These are phyloP conservation scores for Bondarzewia mesenterica DNA, from an alignment of 1,284 basidiomycete genomes.

Conservation along the genomic window DNA sequence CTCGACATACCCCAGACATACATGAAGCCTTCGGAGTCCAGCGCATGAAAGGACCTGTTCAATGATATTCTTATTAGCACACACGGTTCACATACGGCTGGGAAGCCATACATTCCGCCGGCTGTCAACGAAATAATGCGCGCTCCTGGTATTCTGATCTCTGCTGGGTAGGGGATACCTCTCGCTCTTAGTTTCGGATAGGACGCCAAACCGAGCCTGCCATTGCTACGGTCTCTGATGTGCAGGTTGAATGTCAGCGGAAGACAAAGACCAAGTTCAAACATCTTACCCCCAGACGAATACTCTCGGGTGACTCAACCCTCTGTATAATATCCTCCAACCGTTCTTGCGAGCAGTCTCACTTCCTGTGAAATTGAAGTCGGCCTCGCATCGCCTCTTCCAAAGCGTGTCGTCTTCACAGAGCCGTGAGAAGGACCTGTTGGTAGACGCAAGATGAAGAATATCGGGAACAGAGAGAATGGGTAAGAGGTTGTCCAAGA, in stretches of 20 bases:
- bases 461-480: conserved; percentile 52
- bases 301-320: conserved; percentile 48
- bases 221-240: conserved; percentile 46
- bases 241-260: conserved; percentile 1
- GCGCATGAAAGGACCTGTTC: conserved; percentile 69
- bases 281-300: conserved; percentile 75
- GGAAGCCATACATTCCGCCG: conserved; percentile 67
- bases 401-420: conserved; percentile 75
- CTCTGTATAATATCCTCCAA: conserved; percentile 74
- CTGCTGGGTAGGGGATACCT: conserved; percentile 53
- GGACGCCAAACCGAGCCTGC: conserved; percentile 47
- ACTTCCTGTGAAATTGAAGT: conserved; percentile 71
- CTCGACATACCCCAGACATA: conserved; percentile 72
- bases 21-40: conserved; percentile 66
- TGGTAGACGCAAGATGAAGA: conserved; percentile 46
- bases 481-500: conserved; percentile 68
- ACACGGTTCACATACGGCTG: background rate
- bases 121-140: conserved; percentile 72
- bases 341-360: conserved; percentile 65
- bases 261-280: background rate
- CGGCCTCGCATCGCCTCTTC: conserved; percentile 61
- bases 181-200: conserved; percentile 31
- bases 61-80: conserved; percentile 2
- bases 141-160: conserved; percentile 45
- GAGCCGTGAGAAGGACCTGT: conserved; percentile 47